Percentiles rank a stretch among this genome's conserved stretches.
Evolutionary conservation across 805 yeast genomes (phyloP).

Genomic region (Yamadazyma takamatsuzukensis): DNA sequence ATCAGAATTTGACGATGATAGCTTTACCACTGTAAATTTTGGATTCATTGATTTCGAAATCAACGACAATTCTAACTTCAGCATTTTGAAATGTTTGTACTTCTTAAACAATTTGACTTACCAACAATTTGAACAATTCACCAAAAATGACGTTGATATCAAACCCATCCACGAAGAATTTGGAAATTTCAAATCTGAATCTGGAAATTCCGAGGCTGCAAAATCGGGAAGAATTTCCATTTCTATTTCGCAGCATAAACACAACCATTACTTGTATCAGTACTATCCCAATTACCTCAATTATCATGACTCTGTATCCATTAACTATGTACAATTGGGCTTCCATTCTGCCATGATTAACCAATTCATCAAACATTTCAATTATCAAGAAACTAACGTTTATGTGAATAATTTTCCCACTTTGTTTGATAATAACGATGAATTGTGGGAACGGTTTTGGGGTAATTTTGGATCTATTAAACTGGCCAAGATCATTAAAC

Average conservation of each 20-base stretch:
- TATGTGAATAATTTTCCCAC: conserved; percentile 65
- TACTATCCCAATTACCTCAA: conserved; percentile 9
- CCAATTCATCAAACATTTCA: conserved; percentile 19
- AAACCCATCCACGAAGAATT: too few species aligned
- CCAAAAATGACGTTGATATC: conserved; percentile 2
- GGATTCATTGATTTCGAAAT: conserved; percentile 50
- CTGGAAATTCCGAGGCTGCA: background rate
- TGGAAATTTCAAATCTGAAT: too few species aligned
- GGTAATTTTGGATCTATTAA: conserved; percentile 35
- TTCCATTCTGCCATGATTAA: conserved; percentile 10
- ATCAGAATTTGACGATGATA: background rate
- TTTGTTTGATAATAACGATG: conserved; percentile 51
- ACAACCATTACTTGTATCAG: conserved; percentile 24
- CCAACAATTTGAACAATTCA: conserved; percentile 40
- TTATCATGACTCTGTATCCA: background rate
- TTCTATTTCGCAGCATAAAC: conserved; percentile 35
- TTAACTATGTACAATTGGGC: conserved; percentile 1
- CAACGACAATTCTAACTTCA: conserved; percentile 31
- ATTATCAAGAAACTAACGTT: conserved; percentile 65
- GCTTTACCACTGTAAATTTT: conserved; percentile 25
- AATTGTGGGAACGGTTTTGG: conserved; percentile 38
- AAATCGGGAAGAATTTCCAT: conserved; percentile 15
- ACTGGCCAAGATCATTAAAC: conserved; percentile 41
- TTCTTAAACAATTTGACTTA: conserved; percentile 45
- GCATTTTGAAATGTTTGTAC: conserved; percentile 47